These are phyloP conservation scores for Discostella stelligera DNA, from an alignment of 352 stramenopile species.

Conservation along the genomic window DNA sequence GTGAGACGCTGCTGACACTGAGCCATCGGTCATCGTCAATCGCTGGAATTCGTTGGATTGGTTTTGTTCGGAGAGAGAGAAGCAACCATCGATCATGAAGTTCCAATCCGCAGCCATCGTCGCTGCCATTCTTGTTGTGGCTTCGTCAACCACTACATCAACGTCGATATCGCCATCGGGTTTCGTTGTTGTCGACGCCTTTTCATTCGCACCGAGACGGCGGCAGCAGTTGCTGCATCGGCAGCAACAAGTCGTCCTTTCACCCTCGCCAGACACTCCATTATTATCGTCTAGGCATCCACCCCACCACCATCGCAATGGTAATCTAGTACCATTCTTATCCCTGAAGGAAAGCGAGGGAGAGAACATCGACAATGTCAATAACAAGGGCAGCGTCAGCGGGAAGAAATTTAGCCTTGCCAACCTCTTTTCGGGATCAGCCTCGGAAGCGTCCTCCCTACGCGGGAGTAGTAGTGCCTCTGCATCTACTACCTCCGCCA, in stretches of 20 bases:
- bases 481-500: not conserved
- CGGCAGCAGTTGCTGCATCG: not conserved
- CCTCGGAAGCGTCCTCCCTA: not conserved
- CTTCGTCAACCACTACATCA: not conserved
- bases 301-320: not conserved
- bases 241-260: not conserved
- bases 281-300: not conserved
- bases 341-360: constrained; percentile 5
- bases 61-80: not conserved
- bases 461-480: not conserved
- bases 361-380: not conserved
- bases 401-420: constrained; percentile 44
- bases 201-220: not conserved
- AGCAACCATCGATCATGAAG: constrained; percentile 7
- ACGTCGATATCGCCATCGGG: not conserved
- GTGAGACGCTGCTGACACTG: no score
- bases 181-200: not conserved
- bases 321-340: not conserved
- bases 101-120: constrained; percentile 2
- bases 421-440: constrained; percentile 38
- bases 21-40: not conserved
- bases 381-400: constrained; percentile 1
- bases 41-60: not conserved
- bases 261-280: not conserved
- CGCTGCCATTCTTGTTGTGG: not conserved